Conservation (phyloP, 176 grass and related monocot species). For the Aegilops speltoides region DNA sequence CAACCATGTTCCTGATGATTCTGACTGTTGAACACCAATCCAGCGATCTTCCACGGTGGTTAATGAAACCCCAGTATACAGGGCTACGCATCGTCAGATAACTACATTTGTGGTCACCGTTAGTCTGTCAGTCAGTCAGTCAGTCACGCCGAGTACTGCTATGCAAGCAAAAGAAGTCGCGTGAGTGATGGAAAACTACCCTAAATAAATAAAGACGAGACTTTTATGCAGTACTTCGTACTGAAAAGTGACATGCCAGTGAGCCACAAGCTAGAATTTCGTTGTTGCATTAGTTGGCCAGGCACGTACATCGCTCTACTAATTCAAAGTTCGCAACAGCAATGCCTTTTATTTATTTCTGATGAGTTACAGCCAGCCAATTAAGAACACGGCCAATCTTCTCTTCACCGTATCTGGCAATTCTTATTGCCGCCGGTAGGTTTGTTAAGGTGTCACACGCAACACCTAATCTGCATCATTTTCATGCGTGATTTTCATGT, state of each 20-base stretch:
- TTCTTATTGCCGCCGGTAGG: not conserved
- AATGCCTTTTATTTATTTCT: not conserved
- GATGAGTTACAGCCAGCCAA: not conserved
- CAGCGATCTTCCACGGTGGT: not conserved
- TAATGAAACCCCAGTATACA: not conserved
- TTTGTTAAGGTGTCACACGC: conserved; percentile 22
- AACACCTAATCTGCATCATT: conserved; percentile 26
- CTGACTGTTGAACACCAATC: not conserved
- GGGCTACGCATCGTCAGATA: not conserved
- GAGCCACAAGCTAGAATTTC: not conserved
- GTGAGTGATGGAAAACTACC: not conserved
- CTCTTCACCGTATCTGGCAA: not conserved
- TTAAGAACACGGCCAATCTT: not conserved
- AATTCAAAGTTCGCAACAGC: not conserved
- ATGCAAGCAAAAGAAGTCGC: not conserved
- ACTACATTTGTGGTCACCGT: not conserved
- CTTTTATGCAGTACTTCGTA: not conserved
- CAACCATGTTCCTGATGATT: not conserved
- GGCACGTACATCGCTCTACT: not conserved
- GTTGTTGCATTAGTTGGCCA: not conserved
- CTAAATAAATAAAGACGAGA: not conserved
- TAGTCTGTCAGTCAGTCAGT: not conserved
- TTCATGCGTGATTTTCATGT: conserved; percentile 8
- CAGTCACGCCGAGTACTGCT: not conserved
- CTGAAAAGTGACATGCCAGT: conserved; percentile 13